Conservation (phyloP, 2,329 filamentous ascomycete species). For the Blumeriella jaapii region DNA sequence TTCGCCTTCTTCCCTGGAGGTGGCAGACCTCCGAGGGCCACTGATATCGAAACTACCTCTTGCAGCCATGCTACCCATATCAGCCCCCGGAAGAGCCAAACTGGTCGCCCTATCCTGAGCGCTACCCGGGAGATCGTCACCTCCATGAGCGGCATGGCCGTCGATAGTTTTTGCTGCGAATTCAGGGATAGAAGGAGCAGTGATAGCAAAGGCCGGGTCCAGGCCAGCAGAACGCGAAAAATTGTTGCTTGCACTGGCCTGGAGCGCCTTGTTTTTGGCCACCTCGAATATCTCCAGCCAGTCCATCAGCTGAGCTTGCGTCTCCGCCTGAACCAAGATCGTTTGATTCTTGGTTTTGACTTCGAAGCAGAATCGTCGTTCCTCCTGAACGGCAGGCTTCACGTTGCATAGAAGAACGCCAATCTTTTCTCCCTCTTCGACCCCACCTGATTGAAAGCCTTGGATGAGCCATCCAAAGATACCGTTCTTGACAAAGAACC, state of each 20-base stretch:
- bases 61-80: conserved; percentile 33
- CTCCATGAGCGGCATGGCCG: conserved; percentile 36
- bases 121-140: conserved; percentile 35
- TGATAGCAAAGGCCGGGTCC: conserved; percentile 84
- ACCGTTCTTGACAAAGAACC: conserved; percentile 92
- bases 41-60: conserved; percentile 65
- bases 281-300: conserved; percentile 92
- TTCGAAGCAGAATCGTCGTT: conserved; percentile 93
- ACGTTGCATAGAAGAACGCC: conserved; percentile 90
- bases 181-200: conserved; percentile 74
- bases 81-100: conserved; percentile 52
- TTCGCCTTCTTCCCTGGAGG: conserved; percentile 57
- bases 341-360: conserved; percentile 95
- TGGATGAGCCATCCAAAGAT: conserved; percentile 94
- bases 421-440: conserved; percentile 92
- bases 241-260: conserved; percentile 46
- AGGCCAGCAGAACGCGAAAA: conserved; percentile 34
- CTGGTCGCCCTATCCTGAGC: conserved; percentile 49
- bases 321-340: conserved; percentile 84
- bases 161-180: conserved; percentile 75
- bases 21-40: conserved; percentile 37
- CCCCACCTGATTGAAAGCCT: conserved; percentile 64
- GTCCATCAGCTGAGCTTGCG: conserved; percentile 79
- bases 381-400: conserved; percentile 81
- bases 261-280: conserved; percentile 84